Percentiles rank a stretch among this genome's conserved stretches.
These are phyloP conservation scores for Kandelia obovata DNA, from an alignment of 345 rosid species.

Conservation along the genomic window DNA sequence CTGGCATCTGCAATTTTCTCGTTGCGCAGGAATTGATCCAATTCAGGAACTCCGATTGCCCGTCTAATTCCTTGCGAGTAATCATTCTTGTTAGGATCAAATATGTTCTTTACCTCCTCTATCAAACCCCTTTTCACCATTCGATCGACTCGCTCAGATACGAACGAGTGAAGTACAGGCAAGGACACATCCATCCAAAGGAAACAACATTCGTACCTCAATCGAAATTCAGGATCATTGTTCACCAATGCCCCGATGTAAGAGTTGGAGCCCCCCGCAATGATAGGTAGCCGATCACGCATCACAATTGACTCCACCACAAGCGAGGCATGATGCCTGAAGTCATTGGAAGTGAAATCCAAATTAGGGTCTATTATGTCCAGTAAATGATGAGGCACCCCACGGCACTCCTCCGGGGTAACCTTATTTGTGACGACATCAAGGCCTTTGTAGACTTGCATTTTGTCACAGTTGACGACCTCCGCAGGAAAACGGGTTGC, in stretches of 20 bases:
- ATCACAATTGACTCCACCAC: constrained; percentile 41
- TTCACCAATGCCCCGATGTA: constrained; percentile 65
- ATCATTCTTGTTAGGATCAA: constrained; percentile 43
- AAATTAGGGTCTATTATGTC: constrained; percentile 50
- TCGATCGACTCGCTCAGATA: constrained; percentile 68
- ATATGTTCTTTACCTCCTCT: constrained; percentile 54
- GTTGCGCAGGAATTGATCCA: constrained; percentile 50
- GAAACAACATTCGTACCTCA: constrained; percentile 65
- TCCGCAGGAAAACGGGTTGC: constrained; percentile 73
- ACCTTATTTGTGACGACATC: constrained; percentile 76
- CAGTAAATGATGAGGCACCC: constrained; percentile 73
- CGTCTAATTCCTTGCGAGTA: constrained; percentile 62
- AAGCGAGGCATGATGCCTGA: constrained; percentile 37
- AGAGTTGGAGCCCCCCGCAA: constrained; percentile 92
- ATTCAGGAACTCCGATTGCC: constrained; percentile 75
- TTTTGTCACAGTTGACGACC: constrained; percentile 80
- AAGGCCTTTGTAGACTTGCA: constrained; percentile 75
- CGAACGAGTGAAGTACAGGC: constrained; percentile 54
- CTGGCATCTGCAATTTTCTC: constrained; percentile 29
- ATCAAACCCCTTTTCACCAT: constrained; percentile 69
- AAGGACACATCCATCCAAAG: constrained; percentile 75
- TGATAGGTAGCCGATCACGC: constrained; percentile 54
- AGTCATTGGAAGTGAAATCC: constrained; percentile 57
- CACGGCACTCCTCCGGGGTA: constrained; percentile 63
- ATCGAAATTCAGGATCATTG: constrained; percentile 49